Evolutionary conservation across 2,329 filamentous ascomycete species (phyloP), one percentile per base, ranked within the genome.

Genomic region (Beauveria pseudobassiana): DNA sequence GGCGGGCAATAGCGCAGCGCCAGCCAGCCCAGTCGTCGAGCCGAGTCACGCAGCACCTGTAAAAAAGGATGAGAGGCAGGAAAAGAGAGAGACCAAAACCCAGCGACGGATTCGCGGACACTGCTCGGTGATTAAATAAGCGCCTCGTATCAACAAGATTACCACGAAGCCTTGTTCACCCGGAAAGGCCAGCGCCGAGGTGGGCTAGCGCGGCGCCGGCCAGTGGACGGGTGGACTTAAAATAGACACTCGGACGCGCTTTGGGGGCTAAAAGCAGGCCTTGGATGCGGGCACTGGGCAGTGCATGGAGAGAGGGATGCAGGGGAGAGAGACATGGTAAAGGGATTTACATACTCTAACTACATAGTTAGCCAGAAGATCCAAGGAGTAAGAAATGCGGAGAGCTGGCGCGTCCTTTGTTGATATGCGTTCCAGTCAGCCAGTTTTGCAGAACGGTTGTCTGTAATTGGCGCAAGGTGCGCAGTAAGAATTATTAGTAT

Each of bases 371-470:
- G 42, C 42, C 7, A 12, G 18, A 22, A 46, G 24, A 5, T 24
- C 34, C 12, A 38, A 38, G 12, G 42, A 30, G 52, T 8, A 10
- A 57, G 14, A 55, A 56, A 34, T 56, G 42, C 40, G 53, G 53
- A 56, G 42, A 38, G 53, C 40, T 45, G 54, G 54, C 54, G 54
- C 54, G 54, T 57, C 54, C 22, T 54, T 26, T 42, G 38, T 28
- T 52, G 18, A 14, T 30, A n/a, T n/a, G n/a, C 26, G 14, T 20
- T 52, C 45, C 45, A 48, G 22, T 38, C 14, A 6, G 3, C 14
- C 34, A 38, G 34, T n/a, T 26, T 34, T 51, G 26, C 28, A 20
- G 26, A 18, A n/a, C 16, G 18, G 16, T 24, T 18, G 20, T 54
- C 22, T 42, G 5, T 46, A 7, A 7, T 14, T 12, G 9, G n/a